These are phyloP conservation scores for Pestalotiopsis sp. DNA, from an alignment of 2,329 filamentous ascomycete genomes.

Conservation along the genomic window DNA sequence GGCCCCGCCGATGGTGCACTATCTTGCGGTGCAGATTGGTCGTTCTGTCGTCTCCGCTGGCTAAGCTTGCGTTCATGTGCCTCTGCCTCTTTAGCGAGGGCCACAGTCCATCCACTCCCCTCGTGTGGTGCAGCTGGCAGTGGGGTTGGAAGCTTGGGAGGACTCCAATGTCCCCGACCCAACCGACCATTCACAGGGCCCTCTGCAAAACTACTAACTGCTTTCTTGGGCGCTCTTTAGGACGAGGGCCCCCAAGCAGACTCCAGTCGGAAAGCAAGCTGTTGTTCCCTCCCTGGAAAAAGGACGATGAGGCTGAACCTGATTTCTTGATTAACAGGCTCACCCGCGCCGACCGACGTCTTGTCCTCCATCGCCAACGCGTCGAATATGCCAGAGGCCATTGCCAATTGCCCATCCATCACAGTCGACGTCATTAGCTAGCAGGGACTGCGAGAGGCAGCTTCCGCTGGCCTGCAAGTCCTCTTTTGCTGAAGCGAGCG, in stretches of 20 bases:
- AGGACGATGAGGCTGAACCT: constrained; percentile 14
- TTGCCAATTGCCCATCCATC: constrained; percentile 5
- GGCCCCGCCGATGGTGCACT: constrained; percentile 5
- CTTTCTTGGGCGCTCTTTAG: neutral
- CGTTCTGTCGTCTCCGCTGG: neutral
- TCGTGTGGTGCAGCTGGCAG: neutral
- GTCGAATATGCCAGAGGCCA: constrained; percentile 4
- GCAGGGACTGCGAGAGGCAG: constrained; percentile 8
- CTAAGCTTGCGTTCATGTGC: neutral
- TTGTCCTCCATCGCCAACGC: constrained; percentile 5
- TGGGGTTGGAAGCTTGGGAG: constrained; percentile 1
- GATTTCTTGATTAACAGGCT: constrained; percentile 4
- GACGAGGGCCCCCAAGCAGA: neutral
- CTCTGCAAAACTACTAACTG: neutral
- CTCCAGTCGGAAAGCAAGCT: neutral
- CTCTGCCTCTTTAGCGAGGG: neutral
- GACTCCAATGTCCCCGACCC: constrained; percentile 7
- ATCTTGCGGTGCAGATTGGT: neutral
- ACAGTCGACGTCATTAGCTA: constrained; percentile 12
- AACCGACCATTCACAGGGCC: constrained; percentile 1
- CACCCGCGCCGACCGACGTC: neutral
- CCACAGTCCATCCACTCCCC: neutral
- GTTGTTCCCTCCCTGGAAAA: neutral
- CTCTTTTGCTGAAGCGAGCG: neutral
- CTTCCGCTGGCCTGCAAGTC: constrained; percentile 7